These are phyloP conservation scores for Cucumis melo DNA, from an alignment of 306 rosid genomes.

Conservation along the genomic window DNA sequence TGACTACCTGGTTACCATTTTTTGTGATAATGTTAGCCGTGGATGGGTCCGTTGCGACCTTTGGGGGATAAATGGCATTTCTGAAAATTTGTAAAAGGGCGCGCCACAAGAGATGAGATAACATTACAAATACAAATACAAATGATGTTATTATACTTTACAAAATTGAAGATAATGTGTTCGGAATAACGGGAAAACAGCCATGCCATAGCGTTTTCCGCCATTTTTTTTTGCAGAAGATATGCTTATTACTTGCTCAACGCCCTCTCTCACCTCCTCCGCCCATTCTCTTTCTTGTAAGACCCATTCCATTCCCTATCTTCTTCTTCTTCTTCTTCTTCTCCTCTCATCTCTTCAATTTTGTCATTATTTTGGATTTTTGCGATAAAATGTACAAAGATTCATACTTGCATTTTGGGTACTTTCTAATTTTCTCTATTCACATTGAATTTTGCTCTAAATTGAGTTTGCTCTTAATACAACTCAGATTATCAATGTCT, in stretches of 20 bases:
- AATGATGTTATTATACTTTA: too few relatives aligned
- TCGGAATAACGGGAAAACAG: not conserved
- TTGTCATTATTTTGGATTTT: not conserved
- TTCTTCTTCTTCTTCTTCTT: constrained; percentile 6
- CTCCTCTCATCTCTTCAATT: not conserved
- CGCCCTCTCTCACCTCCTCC: constrained; percentile 12
- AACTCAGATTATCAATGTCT: not conserved
- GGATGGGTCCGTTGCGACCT: not conserved
- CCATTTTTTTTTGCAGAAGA: constrained; percentile 4
- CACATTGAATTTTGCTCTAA: not conserved
- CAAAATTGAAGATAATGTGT: not conserved
- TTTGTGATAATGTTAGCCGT: not conserved
- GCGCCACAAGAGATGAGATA: not conserved
- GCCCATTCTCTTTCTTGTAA: constrained; percentile 35
- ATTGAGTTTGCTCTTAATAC: not conserved
- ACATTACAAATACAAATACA: not conserved
- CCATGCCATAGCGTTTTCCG: not conserved
- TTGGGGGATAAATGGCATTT: not conserved
- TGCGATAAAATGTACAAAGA: too few relatives aligned
- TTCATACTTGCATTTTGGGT: not conserved
- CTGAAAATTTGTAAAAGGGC: not conserved
- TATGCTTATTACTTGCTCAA: constrained; percentile 26
- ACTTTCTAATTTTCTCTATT: not conserved
- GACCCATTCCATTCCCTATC: constrained; percentile 9
- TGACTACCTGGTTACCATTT: too few relatives aligned